Evolutionary conservation across 208 protist genomes (phyloP).

Genomic region (Trypanosomatidae sp.): DNA sequence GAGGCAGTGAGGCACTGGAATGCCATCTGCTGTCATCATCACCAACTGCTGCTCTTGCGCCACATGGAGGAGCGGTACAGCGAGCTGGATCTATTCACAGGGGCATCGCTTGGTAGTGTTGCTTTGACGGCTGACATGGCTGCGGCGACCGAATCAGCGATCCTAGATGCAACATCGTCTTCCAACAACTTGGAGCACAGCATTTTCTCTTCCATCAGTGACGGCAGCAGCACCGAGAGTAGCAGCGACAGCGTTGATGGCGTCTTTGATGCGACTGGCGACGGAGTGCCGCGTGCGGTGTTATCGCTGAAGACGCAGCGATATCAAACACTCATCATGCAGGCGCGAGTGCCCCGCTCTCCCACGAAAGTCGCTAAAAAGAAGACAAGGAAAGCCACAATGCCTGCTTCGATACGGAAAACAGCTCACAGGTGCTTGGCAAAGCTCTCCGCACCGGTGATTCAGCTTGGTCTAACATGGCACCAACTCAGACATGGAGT

Average conservation of each 20-base stretch:
- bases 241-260: neutral
- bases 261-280: neutral
- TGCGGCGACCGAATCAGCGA: neutral
- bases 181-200: neutral
- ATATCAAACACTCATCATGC: slow-evolving; percentile 11
- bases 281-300: slow-evolving; percentile 5
- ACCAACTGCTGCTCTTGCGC: slow-evolving; percentile 36
- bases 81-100: slow-evolving; percentile 47
- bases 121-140: neutral
- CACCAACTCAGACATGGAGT: neutral
- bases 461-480: slow-evolving; percentile 14
- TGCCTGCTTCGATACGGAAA: neutral
- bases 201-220: neutral
- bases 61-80: slow-evolving; percentile 31
- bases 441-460: slow-evolving; percentile 14
- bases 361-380: neutral
- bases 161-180: neutral
- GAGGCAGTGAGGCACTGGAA: slow-evolving; percentile 26
- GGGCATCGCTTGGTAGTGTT: slow-evolving; percentile 7
- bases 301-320: slow-evolving; percentile 18
- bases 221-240: neutral
- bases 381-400: neutral
- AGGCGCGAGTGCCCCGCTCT: neutral
- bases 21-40: slow-evolving; percentile 16
- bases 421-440: slow-evolving; percentile 5